These are phyloP conservation scores for Leccinum fibrillosum DNA, from an alignment of 768 basidiomycete species.

Conservation along the genomic window DNA sequence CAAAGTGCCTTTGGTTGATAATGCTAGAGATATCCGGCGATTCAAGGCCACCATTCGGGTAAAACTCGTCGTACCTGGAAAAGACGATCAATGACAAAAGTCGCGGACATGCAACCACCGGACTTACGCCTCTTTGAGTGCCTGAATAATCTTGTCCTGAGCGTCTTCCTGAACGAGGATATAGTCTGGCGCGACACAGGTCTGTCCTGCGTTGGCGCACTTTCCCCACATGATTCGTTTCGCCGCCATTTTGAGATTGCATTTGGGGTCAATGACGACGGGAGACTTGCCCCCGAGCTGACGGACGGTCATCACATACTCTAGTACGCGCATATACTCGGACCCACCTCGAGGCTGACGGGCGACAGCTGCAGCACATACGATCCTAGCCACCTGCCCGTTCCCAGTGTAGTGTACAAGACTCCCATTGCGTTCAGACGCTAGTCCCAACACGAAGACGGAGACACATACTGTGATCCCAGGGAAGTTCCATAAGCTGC, in stretches of 20 bases:
- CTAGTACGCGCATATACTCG: not conserved
- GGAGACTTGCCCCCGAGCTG: conserved; percentile 75
- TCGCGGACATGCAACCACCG: not conserved
- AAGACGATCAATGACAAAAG: not conserved
- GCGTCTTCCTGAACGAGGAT: conserved; percentile 40
- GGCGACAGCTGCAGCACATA: conserved; percentile 78
- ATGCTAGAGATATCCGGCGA: conserved; percentile 51
- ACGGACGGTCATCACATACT: not conserved
- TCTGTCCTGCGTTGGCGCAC: conserved; percentile 70
- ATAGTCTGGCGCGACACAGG: conserved; percentile 65
- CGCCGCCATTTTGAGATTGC: conserved; percentile 62
- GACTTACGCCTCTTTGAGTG: conserved; percentile 41
- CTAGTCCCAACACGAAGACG: not conserved
- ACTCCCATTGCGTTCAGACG: conserved; percentile 16
- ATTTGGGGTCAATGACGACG: conserved; percentile 69
- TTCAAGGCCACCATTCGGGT: conserved; percentile 42
- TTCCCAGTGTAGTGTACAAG: conserved; percentile 52
- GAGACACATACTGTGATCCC: conserved; percentile 49
- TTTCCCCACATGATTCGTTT: conserved; percentile 80
- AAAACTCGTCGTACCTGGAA: conserved; percentile 28
- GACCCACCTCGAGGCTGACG: conserved; percentile 50
- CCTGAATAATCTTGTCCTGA: conserved; percentile 40
- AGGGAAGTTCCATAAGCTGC: conserved; percentile 70
- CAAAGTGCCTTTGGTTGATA: conserved; percentile 49
- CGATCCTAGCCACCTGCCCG: conserved; percentile 59